These are phyloP conservation scores for Pseudohyphozyma bogoriensis DNA, from an alignment of 768 basidiomycete species.

Conservation along the genomic window DNA sequence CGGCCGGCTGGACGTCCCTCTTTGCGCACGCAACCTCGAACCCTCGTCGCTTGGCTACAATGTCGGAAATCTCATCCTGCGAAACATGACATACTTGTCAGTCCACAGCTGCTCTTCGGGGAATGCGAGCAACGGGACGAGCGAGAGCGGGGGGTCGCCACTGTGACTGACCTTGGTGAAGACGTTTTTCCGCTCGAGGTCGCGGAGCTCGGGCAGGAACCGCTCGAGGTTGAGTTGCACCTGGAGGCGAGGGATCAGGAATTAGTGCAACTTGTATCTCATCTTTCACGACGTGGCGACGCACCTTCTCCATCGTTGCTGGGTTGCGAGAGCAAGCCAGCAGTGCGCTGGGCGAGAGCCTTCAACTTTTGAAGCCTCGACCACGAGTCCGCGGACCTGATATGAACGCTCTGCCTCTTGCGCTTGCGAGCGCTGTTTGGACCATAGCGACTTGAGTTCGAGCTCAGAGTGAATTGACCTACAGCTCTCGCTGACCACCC, in stretches of 20 bases:
- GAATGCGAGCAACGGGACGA: too few species aligned
- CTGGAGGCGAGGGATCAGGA: too few species aligned
- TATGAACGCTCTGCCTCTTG: too few species aligned
- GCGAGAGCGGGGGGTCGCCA: too few species aligned
- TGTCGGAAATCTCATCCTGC: slow-evolving; percentile 34
- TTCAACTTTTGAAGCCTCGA: neutral
- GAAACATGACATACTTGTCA: neutral
- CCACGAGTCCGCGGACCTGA: too few species aligned
- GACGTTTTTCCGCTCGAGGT: slow-evolving; percentile 34
- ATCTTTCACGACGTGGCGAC: too few species aligned
- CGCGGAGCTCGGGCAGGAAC: slow-evolving; percentile 35
- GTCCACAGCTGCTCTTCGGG: too few species aligned
- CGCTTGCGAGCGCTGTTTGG: too few species aligned
- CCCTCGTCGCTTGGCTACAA: slow-evolving; percentile 31
- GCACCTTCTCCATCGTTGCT: slow-evolving; percentile 16
- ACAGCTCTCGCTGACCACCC: too few species aligned
- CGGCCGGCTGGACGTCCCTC: slow-evolving; percentile 30
- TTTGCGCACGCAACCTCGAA: slow-evolving; percentile 33
- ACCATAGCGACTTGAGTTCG: too few species aligned
- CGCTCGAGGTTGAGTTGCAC: slow-evolving; percentile 34
- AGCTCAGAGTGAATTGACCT: too few species aligned
- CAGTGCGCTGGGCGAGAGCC: neutral
- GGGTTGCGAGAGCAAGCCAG: neutral
- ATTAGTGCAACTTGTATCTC: too few species aligned
- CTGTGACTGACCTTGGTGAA: slow-evolving; percentile 33